Evolutionary conservation across 2,329 filamentous ascomycete species (phyloP), one percentile per base, ranked within the genome.

Genomic region (Botrytis fragariae): DNA sequence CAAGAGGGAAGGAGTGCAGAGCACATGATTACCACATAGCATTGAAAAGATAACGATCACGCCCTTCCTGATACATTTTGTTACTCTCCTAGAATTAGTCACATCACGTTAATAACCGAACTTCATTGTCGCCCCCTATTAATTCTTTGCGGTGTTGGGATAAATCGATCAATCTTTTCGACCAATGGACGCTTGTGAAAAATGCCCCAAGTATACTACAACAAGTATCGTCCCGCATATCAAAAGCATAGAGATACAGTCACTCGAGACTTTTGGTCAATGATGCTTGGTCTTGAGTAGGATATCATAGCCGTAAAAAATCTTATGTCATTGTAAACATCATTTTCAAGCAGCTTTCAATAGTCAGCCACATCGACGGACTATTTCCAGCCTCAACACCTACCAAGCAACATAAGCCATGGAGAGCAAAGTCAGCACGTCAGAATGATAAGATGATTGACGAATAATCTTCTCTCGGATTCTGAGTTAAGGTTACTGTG

Each of bases 311-410:
- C 3, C 14, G 39, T 54, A 1, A 5, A 54, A 29, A 51, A 14
- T 51, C 45, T 67, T 29, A 67, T 67, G 63, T 67, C 63, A 67
- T 67, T 51, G 6, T 10, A 54, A 57, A 57, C 51, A 57, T 29
- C 25, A n/a, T n/a, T 54, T 54, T 67, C 35, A 42, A 68, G n/a
- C 10, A 68, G 48, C 65, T 57, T 57, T 22, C 48, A 57, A 18
- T 57, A 42, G 54, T 68, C 48, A 57, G 64, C 64, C 48, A 57
- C 65, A 57, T n/a, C 18, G 29, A 67, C 35, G 22, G 25, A n/a
- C 60, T 29, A 57, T 29, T 14, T 39, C 64, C 44, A 45, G 44
- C 35, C 48, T 67, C 45, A n/a, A 5, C 16, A 39, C n/a, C 45
- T 54, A 57, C 20, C 62, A 65, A 35, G 29, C 20, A 35, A 35